Base-by-base conservation (phyloP, 257 asterid species). In the Plectranthus barbatus region DNA sequence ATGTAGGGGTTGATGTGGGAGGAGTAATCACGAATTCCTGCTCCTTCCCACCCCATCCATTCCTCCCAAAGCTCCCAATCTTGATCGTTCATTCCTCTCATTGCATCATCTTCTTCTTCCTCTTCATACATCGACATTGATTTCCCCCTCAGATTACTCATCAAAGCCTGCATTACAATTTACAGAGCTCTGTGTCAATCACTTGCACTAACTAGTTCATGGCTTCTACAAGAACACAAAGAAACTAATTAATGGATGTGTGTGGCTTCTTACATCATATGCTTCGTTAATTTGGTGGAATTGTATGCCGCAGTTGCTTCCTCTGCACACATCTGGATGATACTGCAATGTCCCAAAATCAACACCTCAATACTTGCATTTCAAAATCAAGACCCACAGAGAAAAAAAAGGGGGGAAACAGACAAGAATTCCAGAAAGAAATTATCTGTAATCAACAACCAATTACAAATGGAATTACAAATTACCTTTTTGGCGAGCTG, bases 41-140 rank as follows among this genome's bases (percentile, higher is more conserved):
- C 97, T 36, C 97, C 99, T 83, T 89, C 97, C 91, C 91, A 92
- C 15, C 97, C 99, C 96, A 85, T 92, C 97, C 97, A 92, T 52
- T 92, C 97, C 67, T 89, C 99, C 97, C 95, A 89, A 46, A 83
- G 12, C 6, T 92, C 97, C 79, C 81, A 85, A 31, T 88, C 92
- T 4, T 79, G 76, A 21, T 88, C 95, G 31, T 72, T 0, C 85
- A 70, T 69, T 59, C 86, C 93, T 54, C 87, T 71, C 70, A 68
- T 66, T 17, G 80, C 23, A 10, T 84, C 90, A 13, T 79, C 83
- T 1, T 56, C 64, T 72, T 72, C 13, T 53, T 41, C 37, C 6
- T 21, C 52, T 72, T 75, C 77, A 18, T 60, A 1, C 9, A 46
- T 14, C 59, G n/a, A n/a, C n/a, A n/a, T 51, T 41, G 80, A 6